phyloP scores from a whole-genome alignment of 2,329 filamentous ascomycete species.

The Beauveria varroae region DNA sequence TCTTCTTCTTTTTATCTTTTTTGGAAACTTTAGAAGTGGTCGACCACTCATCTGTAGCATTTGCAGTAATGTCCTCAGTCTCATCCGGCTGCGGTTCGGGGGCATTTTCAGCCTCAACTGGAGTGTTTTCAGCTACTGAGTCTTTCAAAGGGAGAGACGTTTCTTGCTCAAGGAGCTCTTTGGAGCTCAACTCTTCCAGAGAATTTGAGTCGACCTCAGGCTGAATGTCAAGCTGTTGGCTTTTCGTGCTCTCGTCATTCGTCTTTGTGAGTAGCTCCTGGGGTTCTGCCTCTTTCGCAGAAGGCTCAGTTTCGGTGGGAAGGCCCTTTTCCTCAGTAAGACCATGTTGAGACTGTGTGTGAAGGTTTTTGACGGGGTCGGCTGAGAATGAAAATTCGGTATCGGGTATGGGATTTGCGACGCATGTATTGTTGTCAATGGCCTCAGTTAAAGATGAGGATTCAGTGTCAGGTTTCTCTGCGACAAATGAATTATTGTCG shows the following conservation, averaged over 20 bases:
- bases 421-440: not conserved
- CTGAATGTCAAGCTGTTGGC: not conserved
- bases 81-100: not conserved
- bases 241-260: conserved; percentile 14
- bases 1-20: conserved; percentile 20
- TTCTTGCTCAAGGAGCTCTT: not conserved
- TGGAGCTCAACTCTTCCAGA: not conserved
- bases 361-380: not conserved
- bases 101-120: not conserved
- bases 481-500: too few species aligned
- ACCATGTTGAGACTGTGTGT: not conserved
- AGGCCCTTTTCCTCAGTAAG: not conserved
- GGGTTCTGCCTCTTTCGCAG: conserved; percentile 13
- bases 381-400: not conserved
- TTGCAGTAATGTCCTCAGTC: not conserved
- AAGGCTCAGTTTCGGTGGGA: not conserved
- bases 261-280: conserved; percentile 12
- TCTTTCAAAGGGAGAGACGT: not conserved
- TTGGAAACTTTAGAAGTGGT: conserved; percentile 12
- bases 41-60: conserved; percentile 10
- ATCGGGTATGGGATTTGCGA: not conserved
- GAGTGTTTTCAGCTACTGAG: not conserved
- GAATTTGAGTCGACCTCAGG: not conserved
- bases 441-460: not conserved
- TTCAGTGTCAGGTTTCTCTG: not conserved